Percentiles rank a stretch among this genome's conserved stretches.
These are phyloP conservation scores for Abrus precatorius DNA, from an alignment of 306 rosid species.

Conservation along the genomic window DNA sequence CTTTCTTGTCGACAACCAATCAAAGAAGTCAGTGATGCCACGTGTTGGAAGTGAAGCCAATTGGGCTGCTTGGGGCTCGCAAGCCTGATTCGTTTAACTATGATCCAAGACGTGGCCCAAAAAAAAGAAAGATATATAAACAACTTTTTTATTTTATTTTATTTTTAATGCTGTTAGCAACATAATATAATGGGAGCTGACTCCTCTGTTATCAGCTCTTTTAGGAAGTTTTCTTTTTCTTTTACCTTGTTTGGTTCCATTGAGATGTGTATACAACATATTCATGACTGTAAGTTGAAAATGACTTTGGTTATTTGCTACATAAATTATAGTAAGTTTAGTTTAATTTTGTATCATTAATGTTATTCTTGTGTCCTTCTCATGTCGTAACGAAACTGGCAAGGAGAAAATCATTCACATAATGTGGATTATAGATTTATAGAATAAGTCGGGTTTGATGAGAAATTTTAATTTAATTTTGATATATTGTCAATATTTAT, in stretches of 20 bases:
- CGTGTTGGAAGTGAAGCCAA: constrained; percentile 99
- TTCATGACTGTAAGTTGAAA: background rate
- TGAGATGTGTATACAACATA: background rate
- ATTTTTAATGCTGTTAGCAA: background rate
- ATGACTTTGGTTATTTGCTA: constrained; percentile 34
- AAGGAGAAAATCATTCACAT: background rate
- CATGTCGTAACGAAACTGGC: background rate
- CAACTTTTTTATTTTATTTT: background rate
- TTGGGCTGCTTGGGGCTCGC: constrained; percentile 81
- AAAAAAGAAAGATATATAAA: background rate
- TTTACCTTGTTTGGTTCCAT: background rate
- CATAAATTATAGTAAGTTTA: constrained; percentile 1
- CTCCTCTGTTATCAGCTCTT: constrained; percentile 4
- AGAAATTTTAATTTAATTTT: too few species aligned
- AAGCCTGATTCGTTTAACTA: constrained; percentile 42
- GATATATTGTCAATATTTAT: too few species aligned
- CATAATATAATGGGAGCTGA: constrained; percentile 5
- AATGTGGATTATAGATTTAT: background rate
- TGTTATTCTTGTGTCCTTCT: background rate
- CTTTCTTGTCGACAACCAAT: constrained; percentile 82
- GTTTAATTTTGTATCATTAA: background rate
- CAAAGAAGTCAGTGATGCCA: constrained; percentile 72
- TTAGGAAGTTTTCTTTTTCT: background rate
- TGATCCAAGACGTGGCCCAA: background rate
- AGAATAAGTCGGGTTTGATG: background rate